Evolutionary conservation across 805 yeast species (phyloP), one percentile per base, ranked within the genome.

Genomic region (Kodamaea restingae): DNA sequence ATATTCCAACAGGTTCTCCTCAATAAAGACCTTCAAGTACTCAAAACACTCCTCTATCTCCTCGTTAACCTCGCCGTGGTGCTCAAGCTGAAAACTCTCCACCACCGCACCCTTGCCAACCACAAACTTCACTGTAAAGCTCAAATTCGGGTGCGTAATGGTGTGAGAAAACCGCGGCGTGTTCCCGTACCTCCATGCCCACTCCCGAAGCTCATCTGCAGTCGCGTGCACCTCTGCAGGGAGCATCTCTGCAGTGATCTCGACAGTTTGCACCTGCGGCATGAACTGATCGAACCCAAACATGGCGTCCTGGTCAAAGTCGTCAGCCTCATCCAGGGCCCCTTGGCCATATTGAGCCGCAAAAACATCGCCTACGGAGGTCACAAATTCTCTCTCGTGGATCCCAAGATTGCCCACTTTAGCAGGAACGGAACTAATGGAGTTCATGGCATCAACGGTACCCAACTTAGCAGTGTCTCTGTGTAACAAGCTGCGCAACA

Each of bases 131-230:
- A 75, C 53, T 12, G 35, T 39, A 47, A 68, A 45, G 9, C 64
- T 56, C 42, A 55, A 45, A 28, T 60, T 56, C 0, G 57, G 56
- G 30, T 65, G 59, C 2, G 50, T 52, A 14, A 84, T 54, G 1
- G 52, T 50, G 42, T 84, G 78, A 29, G 72, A 67, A 56, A 91
- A 93, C 42, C 67, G 70, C 0, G 97, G 96, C 0, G 96, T 83
- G 15, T 71, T 66, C 1, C 88, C 90, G 57, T 64, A 88, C 26
- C 65, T 75, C 95, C 96, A 90, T 1, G 75, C 65, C 84, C 93
- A 83, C 15, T 70, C 58, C 31, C 63, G 52, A 14, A 87, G 60
- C 18, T 70, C 70, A 0, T 59, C 42, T 22, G 69, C 67, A 0
- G 65, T 62, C 2, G 65, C 50, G 2, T 40, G 20, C 0, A 84